Base-by-base conservation (phyloP, 257 asterid species). In the Lithospermum erythrorhizon region DNA sequence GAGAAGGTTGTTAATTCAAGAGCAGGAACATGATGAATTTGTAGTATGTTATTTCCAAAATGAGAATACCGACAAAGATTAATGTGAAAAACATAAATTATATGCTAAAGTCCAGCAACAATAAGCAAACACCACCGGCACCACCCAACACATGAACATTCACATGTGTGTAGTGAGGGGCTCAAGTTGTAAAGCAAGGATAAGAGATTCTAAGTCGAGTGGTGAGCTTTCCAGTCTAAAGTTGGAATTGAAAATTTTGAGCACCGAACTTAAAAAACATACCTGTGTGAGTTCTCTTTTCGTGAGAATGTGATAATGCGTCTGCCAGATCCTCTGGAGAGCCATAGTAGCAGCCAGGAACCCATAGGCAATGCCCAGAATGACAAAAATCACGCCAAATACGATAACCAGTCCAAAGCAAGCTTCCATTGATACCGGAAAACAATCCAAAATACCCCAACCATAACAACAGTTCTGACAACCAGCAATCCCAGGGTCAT, bases 261-360 rank as follows among this genome's bases (percentile, higher is more conserved):
- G 30, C 18, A 30, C 37, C 37, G 8, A 30, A 30, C 37, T 54
- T 45, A 58, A 56, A 25, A 24, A 64, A 11, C 22, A 48, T 17
- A 81, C 86, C 78, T 81, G 81, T 2, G 86, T 77, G 61, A 81
- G 77, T 61, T 81, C 87, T 69, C 79, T 81, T 71, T 81, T 81
- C 17, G 87, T 71, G 59, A 81, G 81, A 69, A 81, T 81, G 65
- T 78, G 83, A 29, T 81, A 78, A 70, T 81, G 87, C 41, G 80
- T 78, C 70, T 81, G 87, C 83, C 82, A 78, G 62, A 81, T 78
- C 76, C 87, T 75, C 72, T 81, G 83, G 64, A 81, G 61, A 27
- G 78, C 80, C 83, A 81, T 58, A 62, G 83, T 81, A 64, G 78
- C 74, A 37, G 87, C 87, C 61, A 81, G 76, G 62, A 78, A 78